These are phyloP conservation scores for Chlorella sp. DNA, from an alignment of 139 green algal species.

Conservation along the genomic window DNA sequence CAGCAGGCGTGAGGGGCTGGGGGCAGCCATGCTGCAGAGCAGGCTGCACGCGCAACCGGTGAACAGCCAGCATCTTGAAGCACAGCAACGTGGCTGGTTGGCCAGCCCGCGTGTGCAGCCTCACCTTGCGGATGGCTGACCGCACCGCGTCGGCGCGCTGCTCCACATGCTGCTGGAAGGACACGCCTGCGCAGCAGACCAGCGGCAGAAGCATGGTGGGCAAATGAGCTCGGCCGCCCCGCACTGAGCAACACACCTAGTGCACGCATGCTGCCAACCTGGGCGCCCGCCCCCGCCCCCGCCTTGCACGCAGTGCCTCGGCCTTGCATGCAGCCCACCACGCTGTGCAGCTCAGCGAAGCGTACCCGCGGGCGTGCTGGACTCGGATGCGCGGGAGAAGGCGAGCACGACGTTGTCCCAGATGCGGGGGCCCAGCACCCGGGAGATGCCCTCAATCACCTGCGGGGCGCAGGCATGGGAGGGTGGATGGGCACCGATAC, in stretches of 20 bases:
- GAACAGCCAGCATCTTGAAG: too few relatives aligned
- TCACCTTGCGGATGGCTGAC: slow-evolving; percentile 11
- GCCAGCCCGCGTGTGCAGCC: neutral
- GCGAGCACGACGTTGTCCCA: slow-evolving; percentile 68
- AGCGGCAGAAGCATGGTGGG: too few relatives aligned
- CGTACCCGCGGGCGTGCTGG: neutral
- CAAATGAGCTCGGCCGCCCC: too few relatives aligned
- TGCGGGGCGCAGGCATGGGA: slow-evolving; percentile 1
- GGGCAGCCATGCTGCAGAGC: neutral
- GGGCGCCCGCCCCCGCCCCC: too few relatives aligned
- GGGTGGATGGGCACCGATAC: too few relatives aligned
- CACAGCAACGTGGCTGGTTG: too few relatives aligned
- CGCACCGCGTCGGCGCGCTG: slow-evolving; percentile 14
- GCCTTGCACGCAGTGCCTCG: too few relatives aligned
- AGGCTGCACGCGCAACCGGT: neutral
- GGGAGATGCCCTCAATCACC: slow-evolving; percentile 52
- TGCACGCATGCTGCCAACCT: too few relatives aligned
- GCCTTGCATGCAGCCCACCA: too few relatives aligned
- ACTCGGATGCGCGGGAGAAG: slow-evolving; percentile 59
- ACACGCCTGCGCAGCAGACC: slow-evolving; percentile 20
- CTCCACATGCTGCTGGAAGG: slow-evolving; percentile 44
- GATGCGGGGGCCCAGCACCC: slow-evolving; percentile 57
- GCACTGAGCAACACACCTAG: too few relatives aligned
- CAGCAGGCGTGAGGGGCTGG: neutral
- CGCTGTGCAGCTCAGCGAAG: too few relatives aligned